Conservation (phyloP, 768 basidiomycete species). For the Auricularia heimuer region DNA sequence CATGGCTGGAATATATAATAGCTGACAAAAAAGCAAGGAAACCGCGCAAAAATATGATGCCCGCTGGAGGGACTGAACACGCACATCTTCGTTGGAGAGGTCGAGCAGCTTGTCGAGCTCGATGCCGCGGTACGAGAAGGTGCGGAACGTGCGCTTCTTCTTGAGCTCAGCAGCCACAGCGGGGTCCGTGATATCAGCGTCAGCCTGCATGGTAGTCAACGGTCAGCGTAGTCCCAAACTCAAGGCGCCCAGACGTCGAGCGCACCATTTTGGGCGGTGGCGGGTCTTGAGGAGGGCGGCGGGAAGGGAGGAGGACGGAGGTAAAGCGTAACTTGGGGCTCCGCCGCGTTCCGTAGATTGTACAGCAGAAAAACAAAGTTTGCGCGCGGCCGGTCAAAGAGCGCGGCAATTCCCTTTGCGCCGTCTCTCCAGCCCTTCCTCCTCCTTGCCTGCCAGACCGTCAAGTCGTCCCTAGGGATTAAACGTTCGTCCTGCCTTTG, state of each 20-base stretch:
- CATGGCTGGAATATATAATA: not conserved
- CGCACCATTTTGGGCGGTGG: constrained; percentile 22
- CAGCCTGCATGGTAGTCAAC: constrained; percentile 47
- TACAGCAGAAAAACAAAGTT: not conserved
- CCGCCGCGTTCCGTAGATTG: not conserved
- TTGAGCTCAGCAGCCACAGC: constrained; percentile 91
- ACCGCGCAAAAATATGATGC: not conserved
- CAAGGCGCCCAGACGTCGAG: not conserved
- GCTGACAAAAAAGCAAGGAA: not conserved
- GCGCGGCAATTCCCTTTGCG: not conserved
- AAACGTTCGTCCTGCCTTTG: constrained; percentile 38
- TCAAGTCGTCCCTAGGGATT: constrained; percentile 93
- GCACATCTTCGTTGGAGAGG: constrained; percentile 87
- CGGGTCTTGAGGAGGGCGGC: constrained; percentile 22
- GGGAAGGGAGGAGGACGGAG: not conserved
- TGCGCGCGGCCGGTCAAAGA: constrained; percentile 37
- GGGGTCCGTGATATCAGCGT: constrained; percentile 79
- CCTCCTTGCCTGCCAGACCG: constrained; percentile 31
- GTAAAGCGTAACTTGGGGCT: not conserved
- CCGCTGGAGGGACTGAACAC: constrained; percentile 20
- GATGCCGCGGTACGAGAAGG: constrained; percentile 96
- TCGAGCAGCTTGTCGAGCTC: constrained; percentile 98
- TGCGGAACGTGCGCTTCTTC: constrained; percentile 98
- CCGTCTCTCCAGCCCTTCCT: not conserved
- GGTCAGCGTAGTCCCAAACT: not conserved